Evolutionary conservation across 179 eudicot species (phyloP), one percentile per base, ranked within the genome.

Genomic region (Silene vulgaris): DNA sequence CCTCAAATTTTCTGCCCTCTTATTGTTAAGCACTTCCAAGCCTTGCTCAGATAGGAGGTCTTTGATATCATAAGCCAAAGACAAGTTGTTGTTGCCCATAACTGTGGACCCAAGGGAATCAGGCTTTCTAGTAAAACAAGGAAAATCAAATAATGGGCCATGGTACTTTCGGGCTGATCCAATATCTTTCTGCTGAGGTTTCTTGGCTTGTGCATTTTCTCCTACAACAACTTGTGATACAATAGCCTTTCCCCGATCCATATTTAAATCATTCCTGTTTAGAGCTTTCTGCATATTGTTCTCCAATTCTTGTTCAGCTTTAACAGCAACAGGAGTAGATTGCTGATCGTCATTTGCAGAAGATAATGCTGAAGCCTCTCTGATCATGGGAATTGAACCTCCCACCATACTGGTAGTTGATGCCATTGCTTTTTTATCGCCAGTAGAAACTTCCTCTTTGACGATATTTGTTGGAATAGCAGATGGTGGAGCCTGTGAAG

Each of bases 71-170:
- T 94, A 94, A 16, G 91, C 97, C 76, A 95, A 79, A 68, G 85
- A 74, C 77, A 92, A 82, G 75, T 87, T 96, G 84, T 89, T 89
- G 81, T 89, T 88, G 69, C 82, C 76, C 83, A 82, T 84, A 80
- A 83, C 76, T 30, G 91, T 60, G 56, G 96, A 77, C 64, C 95
- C 97, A 85, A 87, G 80, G 75, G 93, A 79, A 75, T 93, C 97
- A 72, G 89, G 96, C 43, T 88, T 90, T 77, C 96, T 84, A 29
- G 96, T 89, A 76, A 95, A 95, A 81, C 88, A 88, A 23, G 97
- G 97, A 78, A 95, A 93, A 88, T 95, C 99, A 84, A 92, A 95
- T 68, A 95, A 82, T 14, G 99, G 97, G 13, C 99, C 99, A 73
- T 89, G 96, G 83, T 96, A 92, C 78, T 95, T 95, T 77, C 99